These are phyloP conservation scores for Termitomyces sp. DNA, from an alignment of 768 basidiomycete species.

Conservation along the genomic window DNA sequence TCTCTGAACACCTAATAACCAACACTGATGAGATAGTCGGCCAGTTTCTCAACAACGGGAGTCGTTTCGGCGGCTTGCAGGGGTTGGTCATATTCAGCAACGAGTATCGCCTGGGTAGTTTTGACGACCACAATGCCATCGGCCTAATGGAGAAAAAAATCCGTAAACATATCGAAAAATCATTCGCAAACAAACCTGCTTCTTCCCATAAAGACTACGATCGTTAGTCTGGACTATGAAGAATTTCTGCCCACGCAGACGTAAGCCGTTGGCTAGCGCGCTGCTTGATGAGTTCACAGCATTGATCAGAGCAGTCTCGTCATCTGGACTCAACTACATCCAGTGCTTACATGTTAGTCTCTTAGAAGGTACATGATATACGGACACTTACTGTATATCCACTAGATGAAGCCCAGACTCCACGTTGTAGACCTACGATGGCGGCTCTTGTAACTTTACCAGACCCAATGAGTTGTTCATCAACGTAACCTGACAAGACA, in stretches of 20 bases:
- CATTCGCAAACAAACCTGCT: conserved; percentile 46
- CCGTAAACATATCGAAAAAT: neutral
- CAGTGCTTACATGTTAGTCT: conserved; percentile 1
- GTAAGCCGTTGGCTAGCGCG: conserved; percentile 55
- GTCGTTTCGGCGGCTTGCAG: conserved; percentile 62
- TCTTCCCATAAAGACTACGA: conserved; percentile 70
- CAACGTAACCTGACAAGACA: conserved; percentile 64
- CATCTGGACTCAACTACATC: conserved; percentile 52
- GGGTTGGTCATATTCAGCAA: conserved; percentile 68
- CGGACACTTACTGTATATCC: conserved; percentile 51
- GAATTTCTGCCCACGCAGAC: conserved; percentile 67
- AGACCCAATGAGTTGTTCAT: conserved; percentile 69
- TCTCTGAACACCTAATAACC: conserved; percentile 37
- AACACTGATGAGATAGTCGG: conserved; percentile 67
- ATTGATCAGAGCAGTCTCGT: conserved; percentile 53
- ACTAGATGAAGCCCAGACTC: conserved; percentile 65
- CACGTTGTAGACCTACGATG: conserved; percentile 66
- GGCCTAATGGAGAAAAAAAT: conserved; percentile 33
- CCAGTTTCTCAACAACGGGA: conserved; percentile 59
- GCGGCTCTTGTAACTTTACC: conserved; percentile 75
- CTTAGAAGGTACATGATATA: neutral
- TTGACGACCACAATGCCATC: conserved; percentile 73
- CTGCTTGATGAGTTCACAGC: conserved; percentile 36
- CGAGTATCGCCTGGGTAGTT: conserved; percentile 81
- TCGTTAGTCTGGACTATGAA: conserved; percentile 48